These are phyloP conservation scores for Mucor circinelloides DNA, from an alignment of 371 early-diverging fungal genomes.

Conservation along the genomic window DNA sequence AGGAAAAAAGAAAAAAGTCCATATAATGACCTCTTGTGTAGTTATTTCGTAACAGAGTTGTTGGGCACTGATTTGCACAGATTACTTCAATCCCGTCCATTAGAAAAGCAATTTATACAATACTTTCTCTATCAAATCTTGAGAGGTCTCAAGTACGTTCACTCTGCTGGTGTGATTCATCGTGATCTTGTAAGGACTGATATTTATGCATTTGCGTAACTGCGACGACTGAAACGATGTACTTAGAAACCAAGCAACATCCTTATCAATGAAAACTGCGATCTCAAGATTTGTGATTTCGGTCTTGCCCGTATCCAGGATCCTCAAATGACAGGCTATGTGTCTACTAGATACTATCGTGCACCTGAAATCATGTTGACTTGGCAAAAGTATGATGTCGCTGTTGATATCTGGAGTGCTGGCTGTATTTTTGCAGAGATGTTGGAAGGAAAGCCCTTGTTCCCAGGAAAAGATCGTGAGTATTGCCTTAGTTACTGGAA, in stretches of 20 bases:
- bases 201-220: not conserved
- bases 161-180: constrained; percentile 95
- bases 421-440: constrained; percentile 94
- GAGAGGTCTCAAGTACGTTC: constrained; percentile 90
- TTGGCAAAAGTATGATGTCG: constrained; percentile 69
- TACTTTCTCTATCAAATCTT: constrained; percentile 96
- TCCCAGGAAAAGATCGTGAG: constrained; percentile 92
- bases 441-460: constrained; percentile 82
- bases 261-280: constrained; percentile 94
- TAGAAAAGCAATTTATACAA: constrained; percentile 93
- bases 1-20: no score
- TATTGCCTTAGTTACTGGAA: constrained; percentile 7
- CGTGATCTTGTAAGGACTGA: constrained; percentile 75
- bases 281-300: constrained; percentile 97
- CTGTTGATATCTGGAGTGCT: constrained; percentile 81
- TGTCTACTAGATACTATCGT: constrained; percentile 94
- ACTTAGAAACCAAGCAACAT: constrained; percentile 98
- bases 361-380: constrained; percentile 78
- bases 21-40: no score
- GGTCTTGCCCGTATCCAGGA: constrained; percentile 93
- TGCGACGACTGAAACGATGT: no score
- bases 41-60: constrained; percentile 94
- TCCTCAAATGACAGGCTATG: constrained; percentile 95
- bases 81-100: constrained; percentile 83
- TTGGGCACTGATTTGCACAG: constrained; percentile 94